Conservation (phyloP, 495 filamentous ascomycete species). For the Annulohypoxylon bovei region DNA sequence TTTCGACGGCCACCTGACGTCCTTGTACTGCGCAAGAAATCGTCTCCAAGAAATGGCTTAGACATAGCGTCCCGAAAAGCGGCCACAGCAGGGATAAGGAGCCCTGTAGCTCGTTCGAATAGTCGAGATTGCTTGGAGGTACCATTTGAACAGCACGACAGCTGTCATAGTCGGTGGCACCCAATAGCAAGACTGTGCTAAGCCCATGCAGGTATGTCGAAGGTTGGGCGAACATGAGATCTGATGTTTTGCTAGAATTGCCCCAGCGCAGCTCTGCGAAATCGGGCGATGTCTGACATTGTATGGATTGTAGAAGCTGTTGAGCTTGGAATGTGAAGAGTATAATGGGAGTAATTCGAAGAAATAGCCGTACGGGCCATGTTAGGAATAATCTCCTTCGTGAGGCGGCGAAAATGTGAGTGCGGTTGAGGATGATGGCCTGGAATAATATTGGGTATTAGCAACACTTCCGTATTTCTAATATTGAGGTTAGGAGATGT, state of each 20-base stretch:
- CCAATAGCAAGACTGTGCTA: constrained; percentile 74
- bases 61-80: constrained; percentile 80
- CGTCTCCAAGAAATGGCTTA: constrained; percentile 89
- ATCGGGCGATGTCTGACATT: constrained; percentile 88
- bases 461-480: constrained; percentile 47
- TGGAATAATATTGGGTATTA: constrained; percentile 16
- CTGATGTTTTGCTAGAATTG: constrained; percentile 68
- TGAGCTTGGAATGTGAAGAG: constrained; percentile 75
- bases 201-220: constrained; percentile 75
- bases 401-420: constrained; percentile 90
- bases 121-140: constrained; percentile 53
- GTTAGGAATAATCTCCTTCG: constrained; percentile 76
- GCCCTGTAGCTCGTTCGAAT: constrained; percentile 63
- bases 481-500: not conserved
- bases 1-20: constrained; percentile 79
- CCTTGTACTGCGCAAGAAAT: constrained; percentile 90
- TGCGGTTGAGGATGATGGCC: constrained; percentile 88
- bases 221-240: constrained; percentile 76
- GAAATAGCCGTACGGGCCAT: constrained; percentile 74
- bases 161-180: constrained; percentile 71
- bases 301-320: constrained; percentile 80
- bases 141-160: constrained; percentile 80
- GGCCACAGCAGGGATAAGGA: constrained; percentile 90
- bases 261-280: constrained; percentile 80
- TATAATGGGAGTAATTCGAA: constrained; percentile 80